phyloP scores from a whole-genome alignment of 2,329 filamentous ascomycete species.

The Pseudocercospora eumusae region DNA sequence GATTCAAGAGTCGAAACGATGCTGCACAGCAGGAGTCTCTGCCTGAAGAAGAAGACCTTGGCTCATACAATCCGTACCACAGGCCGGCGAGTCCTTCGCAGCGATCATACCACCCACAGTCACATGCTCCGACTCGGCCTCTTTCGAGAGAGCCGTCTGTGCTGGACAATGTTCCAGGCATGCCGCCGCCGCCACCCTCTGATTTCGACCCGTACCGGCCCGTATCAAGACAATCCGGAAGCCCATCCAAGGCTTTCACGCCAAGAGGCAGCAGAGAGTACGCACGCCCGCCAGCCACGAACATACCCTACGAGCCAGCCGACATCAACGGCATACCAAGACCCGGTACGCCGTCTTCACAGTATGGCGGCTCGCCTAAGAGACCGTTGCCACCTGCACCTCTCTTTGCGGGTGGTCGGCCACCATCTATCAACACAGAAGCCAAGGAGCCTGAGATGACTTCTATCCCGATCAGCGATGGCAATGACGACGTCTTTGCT shows the following conservation, averaged over 20 bases:
- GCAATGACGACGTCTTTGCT: slow-evolving; percentile 64
- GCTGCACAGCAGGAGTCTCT: slow-evolving; percentile 23
- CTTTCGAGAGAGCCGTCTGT: slow-evolving; percentile 54
- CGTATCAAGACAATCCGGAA: slow-evolving; percentile 56
- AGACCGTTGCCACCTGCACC: slow-evolving; percentile 86
- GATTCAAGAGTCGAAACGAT: slow-evolving; percentile 37
- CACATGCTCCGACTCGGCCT: slow-evolving; percentile 43
- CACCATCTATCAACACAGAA: slow-evolving; percentile 45
- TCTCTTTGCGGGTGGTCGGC: slow-evolving; percentile 66
- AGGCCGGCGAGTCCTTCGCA: slow-evolving; percentile 45
- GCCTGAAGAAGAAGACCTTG: slow-evolving; percentile 25
- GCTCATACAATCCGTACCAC: slow-evolving; percentile 39
- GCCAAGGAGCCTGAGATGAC: slow-evolving; percentile 58
- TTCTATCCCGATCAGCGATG: slow-evolving; percentile 66
- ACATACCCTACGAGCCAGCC: slow-evolving; percentile 75
- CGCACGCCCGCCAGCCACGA: slow-evolving; percentile 68
- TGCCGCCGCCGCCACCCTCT: slow-evolving; percentile 61
- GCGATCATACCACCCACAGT: slow-evolving; percentile 53
- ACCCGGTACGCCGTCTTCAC: slow-evolving; percentile 85
- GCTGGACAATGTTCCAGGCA: slow-evolving; percentile 52
- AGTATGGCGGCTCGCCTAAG: slow-evolving; percentile 83
- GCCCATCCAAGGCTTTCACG: slow-evolving; percentile 45
- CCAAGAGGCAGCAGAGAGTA: slow-evolving; percentile 61
- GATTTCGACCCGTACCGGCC: slow-evolving; percentile 63
- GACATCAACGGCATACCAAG: slow-evolving; percentile 88